Evolutionary conservation across 176 grass and related monocot genomes (phyloP), one percentile per base, ranked within the genome.

Genomic region (Bonia amplexicaulis): DNA sequence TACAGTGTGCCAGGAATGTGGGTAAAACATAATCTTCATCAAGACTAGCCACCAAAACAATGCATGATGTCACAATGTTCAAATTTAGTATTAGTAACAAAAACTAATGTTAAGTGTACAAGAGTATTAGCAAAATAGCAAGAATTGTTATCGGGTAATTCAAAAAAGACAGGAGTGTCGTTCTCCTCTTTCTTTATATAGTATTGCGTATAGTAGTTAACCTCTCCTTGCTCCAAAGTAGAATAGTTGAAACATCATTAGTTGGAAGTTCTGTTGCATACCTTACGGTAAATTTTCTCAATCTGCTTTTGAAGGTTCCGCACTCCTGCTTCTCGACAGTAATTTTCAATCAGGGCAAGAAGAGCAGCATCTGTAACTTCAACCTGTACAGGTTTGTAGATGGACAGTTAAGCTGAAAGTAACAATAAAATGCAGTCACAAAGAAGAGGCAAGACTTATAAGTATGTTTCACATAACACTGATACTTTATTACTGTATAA

Each of bases 271-370:
- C 19, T 26, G 66, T 77, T 39, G 49, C 55, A 12, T 71, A 99
- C 96, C 96, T 99, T 99, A 53, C 96, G 90, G 84, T 99, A 99
- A 89, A 99, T 99, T 83, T 94, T 99, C 89, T 99, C 93, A 77
- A 99, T 96, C 69, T 96, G 91, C 69, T 96, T 99, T 91, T 99
- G 93, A 88, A 99, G 93, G 66, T 99, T 99, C 62, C 96, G 92
- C 41, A 99, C 96, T 66, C 96, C 96, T 78, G 96, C 93, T 99
- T 99, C 96, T 86, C 90, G 85, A 74, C 96, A 99, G 85, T 99
- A 99, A 78, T 92, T 96, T 85, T 99, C 93, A 77, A 99, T 92
- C 33, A 99, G 88, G 63, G 90, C 73, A 78, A 99, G 96, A 77
- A 99, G 90, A 83, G 96, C 96, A 35, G 90, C 89, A 92, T 99